These are phyloP conservation scores for Podosphaera leucotricha DNA, from an alignment of 2,329 filamentous ascomycete species.

Conservation along the genomic window DNA sequence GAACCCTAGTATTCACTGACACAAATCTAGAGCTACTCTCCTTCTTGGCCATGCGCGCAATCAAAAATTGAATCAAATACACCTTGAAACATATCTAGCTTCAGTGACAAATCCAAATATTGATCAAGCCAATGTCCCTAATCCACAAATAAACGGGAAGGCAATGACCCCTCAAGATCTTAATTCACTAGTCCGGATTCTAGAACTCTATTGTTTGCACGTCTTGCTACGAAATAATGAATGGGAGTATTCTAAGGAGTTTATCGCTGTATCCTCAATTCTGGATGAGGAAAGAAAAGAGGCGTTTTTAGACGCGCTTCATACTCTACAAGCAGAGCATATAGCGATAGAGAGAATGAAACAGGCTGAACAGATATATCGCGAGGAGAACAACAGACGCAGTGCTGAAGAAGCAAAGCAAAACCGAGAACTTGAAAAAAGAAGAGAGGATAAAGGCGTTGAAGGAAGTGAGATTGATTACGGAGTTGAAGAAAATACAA, in stretches of 20 bases:
- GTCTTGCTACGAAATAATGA: constrained; percentile 83
- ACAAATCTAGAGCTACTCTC: constrained; percentile 46
- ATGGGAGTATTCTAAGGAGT: constrained; percentile 87
- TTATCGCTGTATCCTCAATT: constrained; percentile 66
- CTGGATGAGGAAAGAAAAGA: constrained; percentile 83
- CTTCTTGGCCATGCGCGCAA: constrained; percentile 72
- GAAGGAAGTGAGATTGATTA: constrained; percentile 41
- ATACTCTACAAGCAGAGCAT: constrained; percentile 65
- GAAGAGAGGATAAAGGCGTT: constrained; percentile 33
- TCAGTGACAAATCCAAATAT: constrained; percentile 49
- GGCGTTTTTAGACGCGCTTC: constrained; percentile 65
- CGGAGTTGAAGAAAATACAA: constrained; percentile 33
- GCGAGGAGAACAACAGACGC: constrained; percentile 31
- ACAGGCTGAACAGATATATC: constrained; percentile 30
- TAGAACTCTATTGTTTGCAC: constrained; percentile 88
- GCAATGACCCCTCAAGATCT: constrained; percentile 69
- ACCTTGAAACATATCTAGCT: constrained; percentile 73
- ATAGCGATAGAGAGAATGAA: constrained; percentile 41
- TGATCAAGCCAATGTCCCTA: constrained; percentile 37
- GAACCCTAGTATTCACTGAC: constrained; percentile 8
- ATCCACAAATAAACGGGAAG: constrained; percentile 23
- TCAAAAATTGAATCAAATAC: constrained; percentile 65
- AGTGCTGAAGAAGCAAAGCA: constrained; percentile 34
- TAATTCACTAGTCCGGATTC: constrained; percentile 64
- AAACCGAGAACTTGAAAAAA: constrained; percentile 30